Conservation (phyloP, 495 filamentous ascomycete species). For the Lindgomyces ingoldianus region DNA sequence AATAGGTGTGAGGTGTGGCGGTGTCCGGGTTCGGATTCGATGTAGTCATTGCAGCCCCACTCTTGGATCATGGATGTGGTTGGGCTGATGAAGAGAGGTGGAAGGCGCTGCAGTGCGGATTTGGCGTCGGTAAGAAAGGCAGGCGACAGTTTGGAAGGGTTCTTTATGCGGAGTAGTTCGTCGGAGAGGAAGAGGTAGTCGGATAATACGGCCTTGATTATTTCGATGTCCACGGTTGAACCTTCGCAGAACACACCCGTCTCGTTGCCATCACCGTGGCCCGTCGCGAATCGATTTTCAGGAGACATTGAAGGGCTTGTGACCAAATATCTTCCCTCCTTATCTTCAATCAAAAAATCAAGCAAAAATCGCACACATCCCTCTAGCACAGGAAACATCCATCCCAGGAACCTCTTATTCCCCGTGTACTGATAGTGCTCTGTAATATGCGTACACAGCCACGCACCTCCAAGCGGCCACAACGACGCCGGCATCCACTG, state of each 20-base stretch:
- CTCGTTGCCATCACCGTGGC: no score
- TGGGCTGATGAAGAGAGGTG: not conserved
- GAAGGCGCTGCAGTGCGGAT: constrained; percentile 9
- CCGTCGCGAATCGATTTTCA: constrained; percentile 30
- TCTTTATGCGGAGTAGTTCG: constrained; percentile 15
- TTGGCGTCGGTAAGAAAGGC: constrained; percentile 5
- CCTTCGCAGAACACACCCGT: constrained; percentile 6
- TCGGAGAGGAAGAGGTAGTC: constrained; percentile 31
- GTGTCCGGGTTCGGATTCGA: constrained; percentile 20
- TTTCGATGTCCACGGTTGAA: not conserved
- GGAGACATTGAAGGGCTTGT: constrained; percentile 31
- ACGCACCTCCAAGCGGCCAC: constrained; percentile 31
- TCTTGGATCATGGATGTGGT: constrained; percentile 15
- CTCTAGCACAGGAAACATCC: constrained; percentile 12
- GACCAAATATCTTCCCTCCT: no score
- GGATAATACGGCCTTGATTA: constrained; percentile 23
- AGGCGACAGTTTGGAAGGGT: constrained; percentile 1
- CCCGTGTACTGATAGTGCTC: constrained; percentile 33
- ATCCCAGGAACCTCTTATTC: constrained; percentile 22
- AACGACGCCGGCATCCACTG: constrained; percentile 21
- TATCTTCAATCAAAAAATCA: constrained; percentile 25
- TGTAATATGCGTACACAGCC: constrained; percentile 24
- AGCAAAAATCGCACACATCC: constrained; percentile 31
- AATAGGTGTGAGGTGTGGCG: constrained; percentile 21
- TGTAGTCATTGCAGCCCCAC: constrained; percentile 25